Base-by-base conservation (phyloP, 1,284 basidiomycete species). In the Moesziomyces aphidis region DNA sequence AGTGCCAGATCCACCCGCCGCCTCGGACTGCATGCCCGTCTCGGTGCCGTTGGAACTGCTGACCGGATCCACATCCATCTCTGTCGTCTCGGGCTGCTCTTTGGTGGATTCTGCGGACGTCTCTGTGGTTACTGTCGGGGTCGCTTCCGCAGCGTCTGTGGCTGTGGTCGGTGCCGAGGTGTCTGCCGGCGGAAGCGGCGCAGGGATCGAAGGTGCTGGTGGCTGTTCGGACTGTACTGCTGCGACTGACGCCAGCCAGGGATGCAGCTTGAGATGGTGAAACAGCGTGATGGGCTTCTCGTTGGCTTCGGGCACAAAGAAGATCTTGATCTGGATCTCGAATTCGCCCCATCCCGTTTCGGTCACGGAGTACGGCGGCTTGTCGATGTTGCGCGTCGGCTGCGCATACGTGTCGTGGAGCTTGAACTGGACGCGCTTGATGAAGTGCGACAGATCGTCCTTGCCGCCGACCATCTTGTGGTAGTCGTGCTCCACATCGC, bases 341-440 rank as follows among this genome's bases (percentile, higher is more conserved):
- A 99, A 99, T 87, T 99, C 97, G 81, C 97, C 97, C 97, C 97
- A 99, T 50, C 96, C 97, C 10, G 96, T 98, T 85, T 99, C 97
- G 8, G 94, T 92, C 10, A 99, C 91, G 77, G 94, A 92, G 82
- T 95, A 99, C 0, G 97, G 97, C 9, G 93, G 90, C 82, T 92
- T 94, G 82, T 99, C 97, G 50, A 97, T 85, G 77, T 92, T 93
- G 86, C 96, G 88, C 45, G 91, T 92, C 0, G 95, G 94, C 82
- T 92, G 94, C 0, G 93, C 85, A 86, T 97, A 99, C 0, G 96
- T 97, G 75, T 99, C 97, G 86, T 99, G 97, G 52, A 99, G 87
- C 85, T 95, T 96, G 89, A 99, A 98, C 17, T 94, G 93, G 54
- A 99, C 96, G 51, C 94, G 90, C 85, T 96, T 97, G 61, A 84